These are phyloP conservation scores for Triadica sebifera DNA, from an alignment of 345 rosid species.

Conservation along the genomic window DNA sequence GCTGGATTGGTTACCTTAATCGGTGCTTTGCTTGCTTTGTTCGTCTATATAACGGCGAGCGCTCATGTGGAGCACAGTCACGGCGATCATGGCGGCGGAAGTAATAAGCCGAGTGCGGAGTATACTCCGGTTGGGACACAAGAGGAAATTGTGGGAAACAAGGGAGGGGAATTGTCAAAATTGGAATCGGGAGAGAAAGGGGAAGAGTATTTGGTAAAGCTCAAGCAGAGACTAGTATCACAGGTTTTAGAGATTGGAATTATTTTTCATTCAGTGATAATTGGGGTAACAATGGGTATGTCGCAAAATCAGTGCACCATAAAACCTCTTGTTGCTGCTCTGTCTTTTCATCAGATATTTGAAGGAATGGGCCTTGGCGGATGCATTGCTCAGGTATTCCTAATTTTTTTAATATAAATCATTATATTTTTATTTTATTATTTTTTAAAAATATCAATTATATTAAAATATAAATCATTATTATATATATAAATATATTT, in stretches of 20 bases:
- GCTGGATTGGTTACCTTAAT: conserved; percentile 72
- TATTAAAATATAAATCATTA: too few relatives aligned
- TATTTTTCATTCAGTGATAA: conserved; percentile 87
- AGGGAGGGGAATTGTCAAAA: conserved; percentile 33
- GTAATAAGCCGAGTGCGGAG: conserved; percentile 13
- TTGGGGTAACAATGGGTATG: conserved; percentile 96
- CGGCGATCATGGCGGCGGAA: conserved; percentile 34
- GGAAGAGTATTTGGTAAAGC: conserved; percentile 46
- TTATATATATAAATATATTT: too few relatives aligned
- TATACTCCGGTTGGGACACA: conserved; percentile 45
- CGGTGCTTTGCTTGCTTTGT: conserved; percentile 63
- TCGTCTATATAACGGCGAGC: conserved; percentile 82
- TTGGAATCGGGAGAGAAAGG: conserved; percentile 25
- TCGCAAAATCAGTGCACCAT: conserved; percentile 92
- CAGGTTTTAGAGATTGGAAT: conserved; percentile 95
- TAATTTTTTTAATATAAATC: too few relatives aligned
- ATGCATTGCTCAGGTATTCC: conserved; percentile 90
- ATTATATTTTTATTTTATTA: too few relatives aligned
- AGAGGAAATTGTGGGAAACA: conserved; percentile 32
- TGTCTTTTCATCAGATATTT: conserved; percentile 89
- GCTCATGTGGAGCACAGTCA: conserved; percentile 61
- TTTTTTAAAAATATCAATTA: too few relatives aligned
- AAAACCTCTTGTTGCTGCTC: conserved; percentile 79
- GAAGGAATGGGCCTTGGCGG: conserved; percentile 99
- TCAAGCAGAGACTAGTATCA: conserved; percentile 79